phyloP scores from a whole-genome alignment of 768 basidiomycete genomes.

The Hypholoma sublateritium region DNA sequence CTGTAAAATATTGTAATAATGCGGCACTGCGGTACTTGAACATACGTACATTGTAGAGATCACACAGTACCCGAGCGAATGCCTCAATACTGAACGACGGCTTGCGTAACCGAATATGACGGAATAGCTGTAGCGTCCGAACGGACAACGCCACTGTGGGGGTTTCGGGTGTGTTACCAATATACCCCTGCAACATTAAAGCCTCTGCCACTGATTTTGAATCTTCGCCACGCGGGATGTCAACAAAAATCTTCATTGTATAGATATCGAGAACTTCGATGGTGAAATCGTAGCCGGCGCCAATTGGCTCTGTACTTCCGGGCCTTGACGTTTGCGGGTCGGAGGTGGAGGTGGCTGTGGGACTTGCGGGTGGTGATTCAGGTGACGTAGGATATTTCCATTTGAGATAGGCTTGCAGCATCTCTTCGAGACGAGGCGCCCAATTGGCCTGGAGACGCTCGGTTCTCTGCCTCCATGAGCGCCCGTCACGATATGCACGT shows the following conservation, averaged over 20 bases:
- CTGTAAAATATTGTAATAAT: too few species aligned
- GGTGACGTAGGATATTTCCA: background rate
- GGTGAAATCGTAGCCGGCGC: conserved; percentile 1
- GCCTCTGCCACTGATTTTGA: conserved; percentile 2
- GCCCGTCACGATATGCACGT: background rate
- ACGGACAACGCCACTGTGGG: conserved; percentile 9
- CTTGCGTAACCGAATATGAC: conserved; percentile 9
- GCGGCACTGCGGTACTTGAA: too few species aligned
- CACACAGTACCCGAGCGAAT: conserved; percentile 25
- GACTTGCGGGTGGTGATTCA: background rate
- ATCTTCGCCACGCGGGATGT: background rate
- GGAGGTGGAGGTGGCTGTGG: too few species aligned
- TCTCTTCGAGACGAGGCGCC: background rate
- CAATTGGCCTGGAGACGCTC: background rate
- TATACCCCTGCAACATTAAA: conserved; percentile 2
- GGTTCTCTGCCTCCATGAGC: background rate
- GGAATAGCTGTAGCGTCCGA: conserved; percentile 10
- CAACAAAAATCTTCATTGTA: background rate
- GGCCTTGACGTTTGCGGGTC: too few species aligned
- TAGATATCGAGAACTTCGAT: conserved; percentile 5
- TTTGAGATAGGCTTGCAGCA: background rate
- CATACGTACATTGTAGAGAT: conserved; percentile 18
- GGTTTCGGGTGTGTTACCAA: conserved; percentile 7
- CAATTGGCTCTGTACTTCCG: too few species aligned
- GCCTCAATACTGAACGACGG: conserved; percentile 24